Conservation (phyloP, 129 eudicot genomes). For the Ambrosia trifida region DNA sequence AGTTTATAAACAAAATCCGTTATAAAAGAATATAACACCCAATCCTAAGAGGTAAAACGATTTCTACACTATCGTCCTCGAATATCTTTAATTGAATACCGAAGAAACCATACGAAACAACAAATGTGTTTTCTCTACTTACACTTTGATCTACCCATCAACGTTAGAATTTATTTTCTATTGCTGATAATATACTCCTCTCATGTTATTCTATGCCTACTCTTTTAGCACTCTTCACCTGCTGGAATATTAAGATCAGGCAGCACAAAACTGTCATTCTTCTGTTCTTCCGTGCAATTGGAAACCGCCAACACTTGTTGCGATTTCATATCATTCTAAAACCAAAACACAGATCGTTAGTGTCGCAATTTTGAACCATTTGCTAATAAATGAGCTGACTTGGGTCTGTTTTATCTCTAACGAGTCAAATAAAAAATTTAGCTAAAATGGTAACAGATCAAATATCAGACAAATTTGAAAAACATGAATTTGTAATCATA, state of each 20-base stretch:
- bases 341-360: background rate
- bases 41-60: conserved; percentile 22
- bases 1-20: background rate
- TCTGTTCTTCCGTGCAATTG: conserved; percentile 9
- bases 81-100: conserved; percentile 16
- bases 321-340: conserved; percentile 26
- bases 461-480: background rate
- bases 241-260: conserved; percentile 39
- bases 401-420: background rate
- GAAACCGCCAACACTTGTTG: conserved; percentile 3
- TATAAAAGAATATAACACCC: conserved; percentile 29
- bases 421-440: background rate
- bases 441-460: background rate
- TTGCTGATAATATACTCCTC: conserved; percentile 38
- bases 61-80: conserved; percentile 32
- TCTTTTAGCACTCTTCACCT: conserved; percentile 34
- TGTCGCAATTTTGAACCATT: background rate
- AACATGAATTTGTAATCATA: background rate
- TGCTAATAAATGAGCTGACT: background rate
- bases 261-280: conserved; percentile 20
- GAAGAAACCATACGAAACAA: conserved; percentile 12
- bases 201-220: conserved; percentile 34
- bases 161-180: conserved; percentile 41
- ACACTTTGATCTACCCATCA: conserved; percentile 33
- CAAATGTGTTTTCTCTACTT: conserved; percentile 30